Conservation (phyloP, 1,139 yeast genomes). For the Debaryomyces robertsiae region DNA sequence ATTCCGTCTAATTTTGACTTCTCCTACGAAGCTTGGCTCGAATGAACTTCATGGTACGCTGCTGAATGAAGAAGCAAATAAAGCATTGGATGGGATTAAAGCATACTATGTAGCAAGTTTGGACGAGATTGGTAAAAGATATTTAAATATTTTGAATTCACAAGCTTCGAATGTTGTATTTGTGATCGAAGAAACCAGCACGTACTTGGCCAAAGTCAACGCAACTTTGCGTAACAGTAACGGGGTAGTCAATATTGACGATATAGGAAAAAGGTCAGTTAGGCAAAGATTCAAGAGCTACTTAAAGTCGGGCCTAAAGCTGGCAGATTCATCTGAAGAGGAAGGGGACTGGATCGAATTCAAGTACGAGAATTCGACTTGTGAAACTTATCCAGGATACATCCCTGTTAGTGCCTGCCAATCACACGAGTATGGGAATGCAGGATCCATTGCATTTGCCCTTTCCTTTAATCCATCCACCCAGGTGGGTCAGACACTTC, state of each 20-base stretch:
- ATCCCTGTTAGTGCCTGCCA: constrained; percentile 29
- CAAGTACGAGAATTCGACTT: constrained; percentile 11
- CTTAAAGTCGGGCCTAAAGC: neutral
- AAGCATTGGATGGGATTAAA: neutral
- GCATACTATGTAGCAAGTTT: neutral
- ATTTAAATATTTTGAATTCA: neutral
- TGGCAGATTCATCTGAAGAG: constrained; percentile 1
- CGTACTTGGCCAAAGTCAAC: constrained; percentile 12
- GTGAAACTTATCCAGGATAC: constrained; percentile 21
- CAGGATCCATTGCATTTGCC: constrained; percentile 22
- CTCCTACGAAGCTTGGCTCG: no score
- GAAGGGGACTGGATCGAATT: constrained; percentile 22
- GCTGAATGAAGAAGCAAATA: no score
- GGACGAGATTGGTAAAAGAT: constrained; percentile 8
- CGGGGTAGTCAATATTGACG: constrained; percentile 11
- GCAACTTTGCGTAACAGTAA: neutral
- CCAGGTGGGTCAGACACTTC: constrained; percentile 10
- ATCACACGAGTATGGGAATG: constrained; percentile 24
- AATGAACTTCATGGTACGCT: no score
- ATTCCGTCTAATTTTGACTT: no score
- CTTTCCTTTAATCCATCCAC: constrained; percentile 12
- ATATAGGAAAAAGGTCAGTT: constrained; percentile 3
- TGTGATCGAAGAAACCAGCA: constrained; percentile 13
- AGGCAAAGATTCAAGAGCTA: neutral
- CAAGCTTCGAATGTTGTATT: constrained; percentile 12